Evolutionary conservation across 208 protist genomes (phyloP), one percentile per base, ranked within the genome.

Genomic region (Leishmania tropica): DNA sequence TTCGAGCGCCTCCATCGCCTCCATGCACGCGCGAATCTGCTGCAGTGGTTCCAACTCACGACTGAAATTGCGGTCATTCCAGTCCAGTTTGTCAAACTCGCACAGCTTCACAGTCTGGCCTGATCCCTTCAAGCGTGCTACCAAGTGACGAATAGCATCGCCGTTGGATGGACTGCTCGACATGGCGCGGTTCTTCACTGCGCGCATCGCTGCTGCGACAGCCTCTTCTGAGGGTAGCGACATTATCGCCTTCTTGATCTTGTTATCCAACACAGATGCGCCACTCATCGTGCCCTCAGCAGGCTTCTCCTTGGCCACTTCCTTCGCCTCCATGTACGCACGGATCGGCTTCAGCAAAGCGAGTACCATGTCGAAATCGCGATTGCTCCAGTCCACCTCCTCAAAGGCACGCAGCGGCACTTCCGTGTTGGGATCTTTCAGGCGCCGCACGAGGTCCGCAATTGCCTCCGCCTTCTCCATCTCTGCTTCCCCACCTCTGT

Each of bases 291-390:
- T 35, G 24, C 37, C 48, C 21, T 81, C 80, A 2, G 17, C 60
- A 24, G 74, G 68, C 51, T 76, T 79, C 0, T 70, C 75, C 53
- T 85, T 86, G 7, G 83, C 28, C 21, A 62, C 76, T 67, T 89
- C 88, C 62, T 90, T 95, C 17, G 88, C 90, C 81, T 95, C 90
- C 85, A 93, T 80, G 81, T 87, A 90, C 31, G 85, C 83, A 31
- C 85, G 88, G 45, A 95, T 78, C 58, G 88, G 58, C n/a, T 70
- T 81, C 35, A 94, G 51, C 37, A 84, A 75, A n/a, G 58, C 71
- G 3, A 93, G 80, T 35, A 87, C 84, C 21, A 83, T 67, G 31
- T 92, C 81, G 74, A 92, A 92, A 64, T 86, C 87, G 21, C 83
- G 84, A 79, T 92, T 84, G 70, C 83, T 83, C 87, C 87, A 94